A percentile compares a stretch with the other conserved stretches of the same genome.
Conservation (phyloP, 306 rosid species). For the Cicer judaicum region DNA sequence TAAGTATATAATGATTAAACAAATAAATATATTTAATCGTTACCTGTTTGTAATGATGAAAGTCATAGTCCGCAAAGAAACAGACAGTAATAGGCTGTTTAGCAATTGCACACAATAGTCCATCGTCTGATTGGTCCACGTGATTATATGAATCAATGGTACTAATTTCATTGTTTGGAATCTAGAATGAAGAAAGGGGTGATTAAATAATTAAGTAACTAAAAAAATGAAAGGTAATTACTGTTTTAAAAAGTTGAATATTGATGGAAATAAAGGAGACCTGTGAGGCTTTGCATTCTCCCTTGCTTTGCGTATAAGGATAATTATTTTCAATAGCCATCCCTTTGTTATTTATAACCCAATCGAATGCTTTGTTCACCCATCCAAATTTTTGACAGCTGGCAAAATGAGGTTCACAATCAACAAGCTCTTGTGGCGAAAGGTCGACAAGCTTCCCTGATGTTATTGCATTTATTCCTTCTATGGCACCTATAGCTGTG, state of each 20-base stretch:
- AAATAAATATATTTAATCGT: not conserved
- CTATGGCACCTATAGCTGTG: conserved; percentile 17
- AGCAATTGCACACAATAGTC: conserved; percentile 52
- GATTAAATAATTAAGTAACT: not conserved
- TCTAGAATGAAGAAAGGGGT: not conserved
- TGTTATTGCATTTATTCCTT: conserved; percentile 36
- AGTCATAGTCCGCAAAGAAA: conserved; percentile 41
- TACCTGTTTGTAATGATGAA: conserved; percentile 45
- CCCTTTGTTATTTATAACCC: conserved; percentile 27
- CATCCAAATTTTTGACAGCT: conserved; percentile 38
- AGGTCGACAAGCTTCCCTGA: conserved; percentile 5
- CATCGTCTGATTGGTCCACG: conserved; percentile 50
- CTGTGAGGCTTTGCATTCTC: conserved; percentile 48
- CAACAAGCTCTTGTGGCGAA: conserved; percentile 40
- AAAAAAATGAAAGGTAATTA: not conserved
- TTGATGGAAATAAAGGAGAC: conserved; percentile 8
- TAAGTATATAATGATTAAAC: too few relatives aligned
- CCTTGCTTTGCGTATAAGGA: not conserved
- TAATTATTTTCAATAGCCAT: conserved; percentile 14
- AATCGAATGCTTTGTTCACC: conserved; percentile 49
- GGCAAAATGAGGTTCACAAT: not conserved
- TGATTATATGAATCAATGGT: conserved; percentile 42
- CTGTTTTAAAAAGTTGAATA: not conserved
- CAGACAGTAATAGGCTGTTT: conserved; percentile 59
- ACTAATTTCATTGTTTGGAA: not conserved